A percentile compares a stretch with the other conserved stretches of the same genome.
These are phyloP conservation scores for Daldinia eschscholtzii DNA, from an alignment of 2,329 filamentous ascomycete genomes.

Conservation along the genomic window DNA sequence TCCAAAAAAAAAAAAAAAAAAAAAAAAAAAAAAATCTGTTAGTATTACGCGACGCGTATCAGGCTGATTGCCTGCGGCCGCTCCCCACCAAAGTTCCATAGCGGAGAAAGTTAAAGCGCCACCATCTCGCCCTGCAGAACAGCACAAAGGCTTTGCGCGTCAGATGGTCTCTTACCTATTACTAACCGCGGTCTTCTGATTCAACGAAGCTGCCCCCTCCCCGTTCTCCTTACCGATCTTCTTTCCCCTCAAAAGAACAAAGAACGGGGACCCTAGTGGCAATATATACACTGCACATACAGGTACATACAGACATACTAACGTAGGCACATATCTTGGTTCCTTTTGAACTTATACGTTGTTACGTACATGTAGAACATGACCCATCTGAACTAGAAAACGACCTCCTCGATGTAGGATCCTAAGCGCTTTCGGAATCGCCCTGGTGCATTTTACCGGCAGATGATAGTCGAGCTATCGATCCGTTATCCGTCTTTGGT, in stretches of 20 bases:
- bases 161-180: slow-evolving; percentile 20
- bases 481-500: slow-evolving; percentile 20
- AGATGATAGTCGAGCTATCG: slow-evolving; percentile 39
- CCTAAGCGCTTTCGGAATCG: slow-evolving; percentile 12
- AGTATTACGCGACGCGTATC: slow-evolving; percentile 35
- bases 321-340: too few species aligned
- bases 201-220: neutral
- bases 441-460: slow-evolving; percentile 39
- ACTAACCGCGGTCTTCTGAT: slow-evolving; percentile 29
- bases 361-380: too few species aligned
- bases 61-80: neutral
- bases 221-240: slow-evolving; percentile 2
- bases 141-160: slow-evolving; percentile 18
- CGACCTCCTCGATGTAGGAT: slow-evolving; percentile 18
- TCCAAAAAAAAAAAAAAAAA: too few species aligned
- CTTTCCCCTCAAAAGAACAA: slow-evolving; percentile 15
- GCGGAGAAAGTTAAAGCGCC: slow-evolving; percentile 36
- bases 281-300: neutral
- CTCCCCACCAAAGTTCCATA: neutral
- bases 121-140: slow-evolving; percentile 18
- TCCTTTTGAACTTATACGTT: neutral
- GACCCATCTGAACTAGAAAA: neutral
- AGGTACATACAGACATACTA: neutral
- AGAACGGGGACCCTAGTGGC: slow-evolving; percentile 28
- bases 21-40: neutral